Evolutionary conservation across 768 basidiomycete genomes (phyloP), one percentile per base, ranked within the genome.

Genomic region (Lactarius quietus): DNA sequence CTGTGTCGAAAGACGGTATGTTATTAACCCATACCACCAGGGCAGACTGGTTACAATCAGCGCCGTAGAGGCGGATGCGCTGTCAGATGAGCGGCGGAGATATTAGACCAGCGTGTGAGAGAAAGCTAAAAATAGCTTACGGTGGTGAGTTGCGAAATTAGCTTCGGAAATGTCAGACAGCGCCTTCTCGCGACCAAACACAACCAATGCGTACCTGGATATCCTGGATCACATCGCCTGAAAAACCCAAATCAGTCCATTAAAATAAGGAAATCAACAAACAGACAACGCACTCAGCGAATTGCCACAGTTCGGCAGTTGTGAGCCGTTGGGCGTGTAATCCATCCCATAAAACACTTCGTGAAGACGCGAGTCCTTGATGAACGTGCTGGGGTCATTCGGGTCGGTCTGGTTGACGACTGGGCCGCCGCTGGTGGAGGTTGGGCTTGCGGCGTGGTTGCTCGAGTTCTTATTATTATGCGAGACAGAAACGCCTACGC

Each of bases 321-420:
- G 85, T n/a, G 87, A 85, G 45, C 86, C 86, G 23, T 78, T 77
- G 10, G 94, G 93, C 1, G 92, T 93, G 75, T 96, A 96, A 0
- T 94, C 94, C 28, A 96, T 72, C 6, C 90, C 94, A 73, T 88
- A 96, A 77, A 97, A 92, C 0, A 85, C 81, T 68, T 90, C 84
- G 67, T 87, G 81, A 57, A 96, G 76, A 35, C 81, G 81, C 3
- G 83, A 59, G 74, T 95, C 83, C 76, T 87, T 89, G 23, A 76
- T 74, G 75, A 95, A 97, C 20, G 81, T 81, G 75, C 86, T 92
- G 4, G 94, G 92, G 74, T 95, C 90, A 69, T 81, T 84, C 10
- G 83, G 77, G 70, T 83, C 75, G 3, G 79, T 78, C 72, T 79
- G 74, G n/a, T 72, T 65, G 35, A 76, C 75, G 31, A 58, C 54